These are phyloP conservation scores for Strombidium stylifer DNA, from an alignment of 73 alveolate genomes.

Conservation along the genomic window DNA sequence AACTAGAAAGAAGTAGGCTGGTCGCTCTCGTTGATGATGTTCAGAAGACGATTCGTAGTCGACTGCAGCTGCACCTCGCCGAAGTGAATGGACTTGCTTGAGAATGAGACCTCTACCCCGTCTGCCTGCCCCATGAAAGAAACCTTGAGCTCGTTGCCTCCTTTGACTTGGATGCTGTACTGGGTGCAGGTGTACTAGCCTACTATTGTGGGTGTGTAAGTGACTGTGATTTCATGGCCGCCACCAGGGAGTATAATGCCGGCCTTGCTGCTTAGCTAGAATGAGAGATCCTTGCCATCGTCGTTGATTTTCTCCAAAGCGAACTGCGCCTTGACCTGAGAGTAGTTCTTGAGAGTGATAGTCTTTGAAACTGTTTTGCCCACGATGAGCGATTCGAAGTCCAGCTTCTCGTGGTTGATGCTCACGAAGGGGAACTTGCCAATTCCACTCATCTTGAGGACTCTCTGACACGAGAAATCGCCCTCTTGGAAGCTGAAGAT, in stretches of 20 bases:
- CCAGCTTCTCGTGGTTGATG: constrained; percentile 79
- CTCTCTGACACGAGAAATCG: too few relatives aligned
- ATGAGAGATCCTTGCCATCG: constrained; percentile 90
- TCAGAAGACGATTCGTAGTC: constrained; percentile 88
- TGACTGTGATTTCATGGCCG: constrained; percentile 83
- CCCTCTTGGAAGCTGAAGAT: constrained; percentile 84
- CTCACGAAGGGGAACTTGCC: constrained; percentile 96
- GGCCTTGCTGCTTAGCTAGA: constrained; percentile 70
- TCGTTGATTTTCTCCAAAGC: constrained; percentile 85
- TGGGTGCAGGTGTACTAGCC: constrained; percentile 81
- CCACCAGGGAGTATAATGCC: constrained; percentile 96
- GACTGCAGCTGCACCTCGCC: constrained; percentile 91
- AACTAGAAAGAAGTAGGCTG: constrained; percentile 89
- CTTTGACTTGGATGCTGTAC: constrained; percentile 78
- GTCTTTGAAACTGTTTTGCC: constrained; percentile 89
- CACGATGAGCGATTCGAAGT: constrained; percentile 87
- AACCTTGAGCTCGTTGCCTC: constrained; percentile 91
- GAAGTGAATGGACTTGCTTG: constrained; percentile 86
- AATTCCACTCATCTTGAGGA: constrained; percentile 89
- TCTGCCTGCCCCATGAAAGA: constrained; percentile 89
- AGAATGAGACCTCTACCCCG: constrained; percentile 80
- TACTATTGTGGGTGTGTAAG: constrained; percentile 86
- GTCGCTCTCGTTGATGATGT: constrained; percentile 92
- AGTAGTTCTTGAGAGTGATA: constrained; percentile 79
- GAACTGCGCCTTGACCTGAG: constrained; percentile 90